Percentiles rank a stretch among this genome's conserved stretches.
Conservation (phyloP, 2,329 filamentous ascomycete genomes). For the Curvularia verruculosa region DNA sequence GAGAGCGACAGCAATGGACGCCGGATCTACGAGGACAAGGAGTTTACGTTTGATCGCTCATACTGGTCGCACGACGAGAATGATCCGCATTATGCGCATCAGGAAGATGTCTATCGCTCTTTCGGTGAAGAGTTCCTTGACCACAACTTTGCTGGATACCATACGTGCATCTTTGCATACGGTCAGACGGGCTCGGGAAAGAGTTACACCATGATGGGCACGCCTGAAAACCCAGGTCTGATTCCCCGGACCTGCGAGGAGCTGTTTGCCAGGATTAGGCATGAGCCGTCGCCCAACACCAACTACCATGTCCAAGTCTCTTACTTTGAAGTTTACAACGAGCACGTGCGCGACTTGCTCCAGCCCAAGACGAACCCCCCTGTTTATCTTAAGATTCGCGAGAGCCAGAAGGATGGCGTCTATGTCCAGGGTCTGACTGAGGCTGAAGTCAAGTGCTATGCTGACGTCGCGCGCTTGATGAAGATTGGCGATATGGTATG, state of each 20-base stretch:
- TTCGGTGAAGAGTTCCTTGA: conserved; percentile 96
- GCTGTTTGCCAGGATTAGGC: conserved; percentile 90
- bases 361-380: conserved; percentile 79
- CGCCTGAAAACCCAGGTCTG: conserved; percentile 79
- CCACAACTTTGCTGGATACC: conserved; percentile 99
- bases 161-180: conserved; percentile 98
- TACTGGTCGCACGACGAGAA: conserved; percentile 90
- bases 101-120: conserved; percentile 92
- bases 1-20: conserved; percentile 66
- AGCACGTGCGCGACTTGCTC: conserved; percentile 93
- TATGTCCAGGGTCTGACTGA: conserved; percentile 98
- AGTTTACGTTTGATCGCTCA: conserved; percentile 95
- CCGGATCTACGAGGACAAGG: conserved; percentile 82
- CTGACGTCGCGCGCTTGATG: conserved; percentile 90
- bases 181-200: conserved; percentile 98
- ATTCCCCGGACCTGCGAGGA: conserved; percentile 97
- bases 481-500: conserved; percentile 74
- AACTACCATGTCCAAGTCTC: conserved; percentile 97
- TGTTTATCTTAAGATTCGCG: conserved; percentile 95
- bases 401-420: conserved; percentile 91
- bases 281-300: conserved; percentile 84
- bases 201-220: conserved; percentile 98
- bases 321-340: conserved; percentile 99
- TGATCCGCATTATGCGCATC: conserved; percentile 86
- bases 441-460: conserved; percentile 83